These are phyloP conservation scores for Candida sonorensis DNA, from an alignment of 805 yeast species.

Conservation along the genomic window DNA sequence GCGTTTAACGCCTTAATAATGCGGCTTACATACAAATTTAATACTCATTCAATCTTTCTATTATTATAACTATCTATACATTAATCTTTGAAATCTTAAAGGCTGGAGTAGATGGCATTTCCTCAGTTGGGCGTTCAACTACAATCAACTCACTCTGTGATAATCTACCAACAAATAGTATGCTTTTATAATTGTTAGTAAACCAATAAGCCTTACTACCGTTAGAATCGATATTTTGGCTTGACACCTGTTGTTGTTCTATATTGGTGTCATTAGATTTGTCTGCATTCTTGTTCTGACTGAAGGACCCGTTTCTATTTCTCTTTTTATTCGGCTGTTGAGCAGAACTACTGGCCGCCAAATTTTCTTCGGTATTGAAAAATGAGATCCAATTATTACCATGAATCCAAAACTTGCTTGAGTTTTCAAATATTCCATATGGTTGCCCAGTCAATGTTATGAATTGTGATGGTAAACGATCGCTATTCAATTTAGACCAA, in stretches of 20 bases:
- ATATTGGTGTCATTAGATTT: too few species aligned
- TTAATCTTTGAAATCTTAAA: conserved; percentile 53
- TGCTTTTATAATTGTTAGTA: conserved; percentile 67
- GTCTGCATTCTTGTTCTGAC: background rate
- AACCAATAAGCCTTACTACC: conserved; percentile 57
- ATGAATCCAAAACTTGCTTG: conserved; percentile 69
- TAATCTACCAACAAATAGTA: conserved; percentile 54
- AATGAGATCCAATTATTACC: conserved; percentile 78
- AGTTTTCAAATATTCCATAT: conserved; percentile 53
- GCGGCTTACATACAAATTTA: too few species aligned
- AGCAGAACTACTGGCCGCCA: conserved; percentile 27
- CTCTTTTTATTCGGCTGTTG: conserved; percentile 25
- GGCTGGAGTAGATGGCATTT: conserved; percentile 52
- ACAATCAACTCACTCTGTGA: conserved; percentile 52
- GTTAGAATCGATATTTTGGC: conserved; percentile 19
- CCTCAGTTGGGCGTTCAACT: conserved; percentile 67
- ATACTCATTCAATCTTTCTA: too few species aligned
- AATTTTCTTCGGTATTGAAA: conserved; percentile 55
- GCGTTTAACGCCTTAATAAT: too few species aligned
- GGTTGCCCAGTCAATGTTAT: conserved; percentile 56
- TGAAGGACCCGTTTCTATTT: conserved; percentile 24
- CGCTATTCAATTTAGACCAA: conserved; percentile 80
- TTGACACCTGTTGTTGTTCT: conserved; percentile 3
- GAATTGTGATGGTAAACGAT: conserved; percentile 63
- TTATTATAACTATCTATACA: conserved; percentile 17